Evolutionary conservation across 225 moss, liverwort and hornwort species (phyloP).

Genomic region (Antitrichia curtipendula): DNA sequence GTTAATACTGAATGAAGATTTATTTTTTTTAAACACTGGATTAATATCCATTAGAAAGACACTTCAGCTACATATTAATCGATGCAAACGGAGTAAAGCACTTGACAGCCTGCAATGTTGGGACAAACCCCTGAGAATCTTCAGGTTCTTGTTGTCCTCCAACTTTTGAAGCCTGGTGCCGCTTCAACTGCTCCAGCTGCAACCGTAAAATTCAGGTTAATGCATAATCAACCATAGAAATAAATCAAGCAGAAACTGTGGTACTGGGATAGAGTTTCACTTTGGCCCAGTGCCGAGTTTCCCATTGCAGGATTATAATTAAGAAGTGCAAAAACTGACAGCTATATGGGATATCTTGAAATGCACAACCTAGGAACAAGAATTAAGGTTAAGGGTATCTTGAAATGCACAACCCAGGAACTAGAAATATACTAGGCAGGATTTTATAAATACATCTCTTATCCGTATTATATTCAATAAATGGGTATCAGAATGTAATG

Average conservation of each 20-base stretch:
- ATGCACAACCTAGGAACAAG: not conserved
- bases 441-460: not conserved
- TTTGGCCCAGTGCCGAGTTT: not conserved
- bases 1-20: not conserved
- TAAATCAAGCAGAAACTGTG: not conserved
- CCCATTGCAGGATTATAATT: not conserved
- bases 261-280: not conserved
- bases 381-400: not conserved
- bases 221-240: not conserved
- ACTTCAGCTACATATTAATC: not conserved
- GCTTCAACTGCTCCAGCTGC: constrained; percentile 85
- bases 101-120: not conserved
- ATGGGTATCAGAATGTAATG: not conserved
- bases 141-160: constrained; percentile 16
- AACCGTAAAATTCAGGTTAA: not conserved
- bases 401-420: not conserved
- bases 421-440: not conserved
- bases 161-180: constrained; percentile 36
- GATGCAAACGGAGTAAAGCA: not conserved
- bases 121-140: constrained; percentile 35
- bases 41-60: not conserved
- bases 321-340: too few relatives aligned
- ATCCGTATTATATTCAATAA: not conserved
- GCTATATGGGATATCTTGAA: not conserved
- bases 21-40: not conserved